Evolutionary conservation across 1,284 basidiomycete genomes (phyloP), one percentile per base, ranked within the genome.

Genomic region (Trametes sp.): DNA sequence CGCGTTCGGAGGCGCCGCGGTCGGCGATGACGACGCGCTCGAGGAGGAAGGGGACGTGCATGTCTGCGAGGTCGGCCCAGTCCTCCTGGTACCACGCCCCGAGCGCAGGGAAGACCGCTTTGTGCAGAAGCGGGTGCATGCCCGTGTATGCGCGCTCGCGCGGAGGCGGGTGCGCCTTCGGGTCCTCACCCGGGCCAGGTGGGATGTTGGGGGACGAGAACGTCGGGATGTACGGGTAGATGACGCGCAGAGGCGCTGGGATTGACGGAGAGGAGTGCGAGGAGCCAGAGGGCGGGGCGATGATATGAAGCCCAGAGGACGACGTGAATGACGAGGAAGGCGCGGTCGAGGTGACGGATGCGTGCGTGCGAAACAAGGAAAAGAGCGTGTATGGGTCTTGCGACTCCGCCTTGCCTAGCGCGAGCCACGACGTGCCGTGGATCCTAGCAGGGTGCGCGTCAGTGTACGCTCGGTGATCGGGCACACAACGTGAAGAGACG

Each of bases 21-120:
- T 96, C 94, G 1, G 87, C 87, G 42, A 96, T 79, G 23, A 96
- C 85, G 10, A 93, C 80, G 8, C 92, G 87, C 67, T 93, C 90
- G 53, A 93, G 80, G 23, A 95, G 69, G 73, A 88, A 92, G 0
- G 93, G 89, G 29, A 87, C 82, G 23, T 81, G 79, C 69, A 93
- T 85, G 60, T 84, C 80, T 31, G 84, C 80, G 68, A 89, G 88
- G 73, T 95, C 94, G 31, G 82, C 79, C 86, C 90, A 93, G 71
- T 95, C 94, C 65, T 90, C 84, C 16, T 81, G 70, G 73, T 88
- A 94, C 74, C 92, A 82, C 19, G 89, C 74, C 0, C 84, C 82
- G 66, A 91, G 82, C 31, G 83, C 85, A 0, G 94, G 93, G 70
- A 95, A 91, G 19, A 89, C 87, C 7, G 89, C 82, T 75, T 91